A percentile compares a stretch with the other conserved stretches of the same genome.
Evolutionary conservation across 2,329 filamentous ascomycete species (phyloP).

Genomic region (Sporothrix mexicana): DNA sequence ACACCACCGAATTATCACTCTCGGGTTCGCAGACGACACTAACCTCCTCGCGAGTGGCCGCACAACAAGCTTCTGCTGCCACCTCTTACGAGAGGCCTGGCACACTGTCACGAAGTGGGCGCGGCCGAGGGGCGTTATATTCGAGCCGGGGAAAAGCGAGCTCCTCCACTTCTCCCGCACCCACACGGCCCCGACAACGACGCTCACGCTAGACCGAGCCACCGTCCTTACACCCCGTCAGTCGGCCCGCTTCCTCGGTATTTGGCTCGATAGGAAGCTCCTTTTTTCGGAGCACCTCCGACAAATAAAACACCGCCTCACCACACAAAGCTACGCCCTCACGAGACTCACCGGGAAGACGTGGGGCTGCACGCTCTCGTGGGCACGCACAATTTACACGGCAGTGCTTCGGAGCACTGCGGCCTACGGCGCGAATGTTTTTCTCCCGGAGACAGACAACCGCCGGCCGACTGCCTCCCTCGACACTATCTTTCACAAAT

Average conservation of each 20-base stretch:
- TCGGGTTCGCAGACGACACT: not conserved
- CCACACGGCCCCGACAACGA: too few species aligned
- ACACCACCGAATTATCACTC: not conserved
- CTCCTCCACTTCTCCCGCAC: too few species aligned
- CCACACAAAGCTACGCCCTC: not conserved
- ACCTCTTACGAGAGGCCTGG: not conserved
- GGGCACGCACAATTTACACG: too few species aligned
- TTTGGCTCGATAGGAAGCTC: not conserved
- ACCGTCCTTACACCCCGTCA: not conserved
- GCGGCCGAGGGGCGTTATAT: not conserved
- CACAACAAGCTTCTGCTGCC: not conserved
- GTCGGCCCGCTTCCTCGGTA: not conserved
- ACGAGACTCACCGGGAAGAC: not conserved
- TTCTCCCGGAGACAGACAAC: not conserved
- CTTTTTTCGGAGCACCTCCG: not conserved
- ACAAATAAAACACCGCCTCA: not conserved
- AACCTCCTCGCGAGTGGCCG: not conserved
- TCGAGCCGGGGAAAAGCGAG: not conserved
- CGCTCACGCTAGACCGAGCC: not conserved
- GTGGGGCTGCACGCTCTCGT: too few species aligned
- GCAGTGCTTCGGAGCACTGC: too few species aligned
- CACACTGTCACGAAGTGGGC: not conserved
- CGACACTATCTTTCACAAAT: not conserved
- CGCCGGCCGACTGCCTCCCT: not conserved
- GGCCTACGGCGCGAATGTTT: too few species aligned